Evolutionary conservation across 2,329 filamentous ascomycete genomes (phyloP), one percentile per base, ranked within the genome.

Genomic region (Sporothrix mexicana): DNA sequence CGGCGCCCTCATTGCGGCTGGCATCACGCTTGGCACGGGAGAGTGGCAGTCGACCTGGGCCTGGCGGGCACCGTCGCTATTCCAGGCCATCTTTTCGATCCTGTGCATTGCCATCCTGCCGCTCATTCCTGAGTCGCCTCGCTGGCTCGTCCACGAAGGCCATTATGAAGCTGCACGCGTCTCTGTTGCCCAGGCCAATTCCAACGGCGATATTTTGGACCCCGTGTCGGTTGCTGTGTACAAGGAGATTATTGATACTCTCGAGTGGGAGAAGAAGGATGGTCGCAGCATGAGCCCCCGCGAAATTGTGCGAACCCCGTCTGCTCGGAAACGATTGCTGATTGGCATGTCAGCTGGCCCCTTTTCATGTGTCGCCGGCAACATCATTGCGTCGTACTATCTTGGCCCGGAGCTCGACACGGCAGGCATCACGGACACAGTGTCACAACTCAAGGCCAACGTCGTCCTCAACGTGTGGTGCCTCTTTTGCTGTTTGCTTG

Each of bases 401-500:
- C 80, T 85, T 4, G 82, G 83, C 1, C 74, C 77, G 1, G 82
- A 84, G 76, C 80, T 87, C 0, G 78, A 81, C 70, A 83, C 80
- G 15, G 85, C 85, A 2, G 85, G 85, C 1, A 82, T 87, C 51
- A 84, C 80, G 1, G 78, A 84, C 73, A 76, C 79, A 0, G 80
- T 79, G 6, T 79, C 81, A 2, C 85, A 87, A 73, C 79, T 86
- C 3, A 79, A 84, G 73, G 80, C 81, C 53, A 88, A 87, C 57
- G 82, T 88, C 47, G 82, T 86, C 0, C 79, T 88, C n/a, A 87
- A 86, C 72, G 83, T 81, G 2, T 88, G 82, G 81, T 87, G 84
- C 71, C 78, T 88, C 0, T 76, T 79, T 6, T 83, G 81, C 71
- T 78, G 81, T 43, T 76, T 87, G 0, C 53, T 77, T 1, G 85